Percentiles rank a stretch among this genome's conserved stretches.
Evolutionary conservation across 2,329 filamentous ascomycete species (phyloP).

Genomic region (Pseudogymnoascus sp.): DNA sequence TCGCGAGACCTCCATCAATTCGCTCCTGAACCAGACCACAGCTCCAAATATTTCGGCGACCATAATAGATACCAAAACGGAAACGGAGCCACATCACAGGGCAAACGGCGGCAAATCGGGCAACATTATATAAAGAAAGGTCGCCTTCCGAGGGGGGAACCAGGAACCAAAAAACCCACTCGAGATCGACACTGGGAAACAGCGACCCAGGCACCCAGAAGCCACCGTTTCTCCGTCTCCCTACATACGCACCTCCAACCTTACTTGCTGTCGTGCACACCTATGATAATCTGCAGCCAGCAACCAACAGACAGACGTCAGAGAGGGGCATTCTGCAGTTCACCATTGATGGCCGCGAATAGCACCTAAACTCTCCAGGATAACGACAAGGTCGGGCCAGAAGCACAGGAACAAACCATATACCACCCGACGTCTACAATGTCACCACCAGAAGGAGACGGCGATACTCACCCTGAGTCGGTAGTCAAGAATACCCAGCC

Average conservation of each 20-base stretch:
- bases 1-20: constrained; percentile 1
- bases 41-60: constrained; percentile 5
- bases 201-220: not conserved
- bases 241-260: constrained; percentile 6
- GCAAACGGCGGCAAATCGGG: constrained; percentile 7
- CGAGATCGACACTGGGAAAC: constrained; percentile 5
- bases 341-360: constrained; percentile 16
- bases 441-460: not conserved
- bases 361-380: constrained; percentile 16
- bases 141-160: not conserved
- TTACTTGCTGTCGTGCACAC: constrained; percentile 1
- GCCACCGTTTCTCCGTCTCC: constrained; percentile 10
- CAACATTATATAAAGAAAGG: constrained; percentile 6
- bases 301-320: not conserved
- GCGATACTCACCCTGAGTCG: not conserved
- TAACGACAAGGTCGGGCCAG: constrained; percentile 10
- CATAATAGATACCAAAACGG: not conserved
- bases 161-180: not conserved
- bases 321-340: constrained; percentile 2
- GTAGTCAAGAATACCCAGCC: constrained; percentile 2
- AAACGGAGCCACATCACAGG: not conserved
- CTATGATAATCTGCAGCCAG: constrained; percentile 3
- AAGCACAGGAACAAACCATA: not conserved
- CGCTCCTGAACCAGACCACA: not conserved
- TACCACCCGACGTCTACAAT: constrained; percentile 5